phyloP scores from a whole-genome alignment of 1,139 yeast species.

The Sugiyamaella novakii region DNA sequence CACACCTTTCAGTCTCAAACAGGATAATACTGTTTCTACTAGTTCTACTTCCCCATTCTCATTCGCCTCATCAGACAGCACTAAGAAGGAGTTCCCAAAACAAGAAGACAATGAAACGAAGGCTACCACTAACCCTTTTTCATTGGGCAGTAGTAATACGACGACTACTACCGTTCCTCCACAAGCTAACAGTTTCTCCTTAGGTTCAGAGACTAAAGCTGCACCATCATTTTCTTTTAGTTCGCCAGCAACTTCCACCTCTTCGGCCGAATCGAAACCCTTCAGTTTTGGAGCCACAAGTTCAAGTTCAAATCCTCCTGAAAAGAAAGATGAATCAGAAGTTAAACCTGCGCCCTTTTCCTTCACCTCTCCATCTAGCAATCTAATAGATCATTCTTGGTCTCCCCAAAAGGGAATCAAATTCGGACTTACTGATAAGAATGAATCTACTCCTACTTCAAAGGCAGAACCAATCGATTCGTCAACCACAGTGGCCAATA shows the following conservation, averaged over 20 bases:
- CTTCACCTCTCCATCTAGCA: conserved; percentile 16
- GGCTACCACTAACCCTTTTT: not conserved
- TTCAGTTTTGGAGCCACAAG: conserved; percentile 2
- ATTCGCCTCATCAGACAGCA: conserved; percentile 27
- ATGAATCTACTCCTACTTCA: conserved; percentile 18
- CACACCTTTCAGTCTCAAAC: conserved; percentile 27
- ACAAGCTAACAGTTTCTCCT: conserved; percentile 28
- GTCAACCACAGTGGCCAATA: conserved; percentile 17
- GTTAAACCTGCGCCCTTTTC: conserved; percentile 23
- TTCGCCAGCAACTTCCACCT: conserved; percentile 37
- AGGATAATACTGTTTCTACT: conserved; percentile 18
- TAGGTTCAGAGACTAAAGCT: conserved; percentile 21
- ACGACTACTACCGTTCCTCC: not conserved
- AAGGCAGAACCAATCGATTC: conserved; percentile 23
- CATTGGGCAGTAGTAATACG: not conserved
- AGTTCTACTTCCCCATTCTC: conserved; percentile 23
- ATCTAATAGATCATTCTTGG: conserved; percentile 35
- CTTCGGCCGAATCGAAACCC: conserved; percentile 34
- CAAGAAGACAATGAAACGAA: not conserved
- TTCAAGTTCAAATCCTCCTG: not conserved
- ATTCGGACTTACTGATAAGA: conserved; percentile 32
- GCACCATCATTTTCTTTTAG: conserved; percentile 31
- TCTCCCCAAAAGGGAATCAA: conserved; percentile 43
- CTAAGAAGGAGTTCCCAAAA: not conserved
- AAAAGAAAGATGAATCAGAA: conserved; percentile 8